These are phyloP conservation scores for Syzygium syzygioides DNA, from an alignment of 441 rosid genomes.

Conservation along the genomic window DNA sequence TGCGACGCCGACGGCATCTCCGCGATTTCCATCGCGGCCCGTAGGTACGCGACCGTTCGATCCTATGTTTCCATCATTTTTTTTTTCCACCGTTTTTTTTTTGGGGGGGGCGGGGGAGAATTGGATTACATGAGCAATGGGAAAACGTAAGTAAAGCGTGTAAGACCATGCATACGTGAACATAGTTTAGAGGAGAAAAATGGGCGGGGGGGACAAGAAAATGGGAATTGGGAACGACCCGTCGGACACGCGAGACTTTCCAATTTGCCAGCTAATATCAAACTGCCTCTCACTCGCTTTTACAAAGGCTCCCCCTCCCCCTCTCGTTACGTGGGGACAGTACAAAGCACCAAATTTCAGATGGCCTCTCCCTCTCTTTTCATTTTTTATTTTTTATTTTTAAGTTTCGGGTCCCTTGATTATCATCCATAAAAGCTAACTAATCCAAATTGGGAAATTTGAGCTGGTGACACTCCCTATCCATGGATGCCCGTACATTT, in stretches of 20 bases:
- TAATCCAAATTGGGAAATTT: neutral
- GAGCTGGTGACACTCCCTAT: neutral
- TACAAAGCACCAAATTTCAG: neutral
- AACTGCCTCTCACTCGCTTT: neutral
- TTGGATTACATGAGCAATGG: too few species aligned
- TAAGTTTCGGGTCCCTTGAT: neutral
- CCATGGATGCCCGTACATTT: neutral
- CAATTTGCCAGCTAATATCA: constrained; percentile 4
- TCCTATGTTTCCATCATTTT: too few species aligned
- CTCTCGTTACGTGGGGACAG: neutral
- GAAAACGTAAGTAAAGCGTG: too few species aligned
- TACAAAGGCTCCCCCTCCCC: neutral
- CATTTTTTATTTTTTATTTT: neutral
- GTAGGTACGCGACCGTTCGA: too few species aligned
- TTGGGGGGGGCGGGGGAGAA: too few species aligned
- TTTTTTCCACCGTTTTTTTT: too few species aligned
- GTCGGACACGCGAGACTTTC: neutral
- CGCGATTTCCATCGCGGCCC: too few species aligned
- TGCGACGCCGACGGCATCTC: neutral
- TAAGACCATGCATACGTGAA: too few species aligned
- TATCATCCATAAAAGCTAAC: neutral
- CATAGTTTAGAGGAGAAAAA: too few species aligned
- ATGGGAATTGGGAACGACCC: neutral
- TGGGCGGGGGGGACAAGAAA: neutral
- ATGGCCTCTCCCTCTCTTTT: neutral